Conservation (phyloP, 2,329 filamentous ascomycete genomes). For the Fusarium heterosporum region DNA sequence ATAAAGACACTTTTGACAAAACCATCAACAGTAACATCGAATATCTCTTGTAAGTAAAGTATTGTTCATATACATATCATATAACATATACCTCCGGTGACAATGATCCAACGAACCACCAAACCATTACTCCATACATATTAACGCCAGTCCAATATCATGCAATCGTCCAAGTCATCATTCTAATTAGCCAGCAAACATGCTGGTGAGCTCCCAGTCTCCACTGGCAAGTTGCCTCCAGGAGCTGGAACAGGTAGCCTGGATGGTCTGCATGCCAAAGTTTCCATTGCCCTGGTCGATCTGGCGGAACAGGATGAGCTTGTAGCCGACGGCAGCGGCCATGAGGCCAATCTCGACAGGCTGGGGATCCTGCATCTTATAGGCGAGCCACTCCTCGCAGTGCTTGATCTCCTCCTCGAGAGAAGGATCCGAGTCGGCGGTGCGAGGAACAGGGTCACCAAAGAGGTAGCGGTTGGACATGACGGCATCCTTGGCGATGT, state of each 20-base stretch:
- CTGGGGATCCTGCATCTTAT: conserved; percentile 48
- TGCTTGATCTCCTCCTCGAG: conserved; percentile 46
- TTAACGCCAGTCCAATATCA: conserved; percentile 31
- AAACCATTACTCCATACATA: conserved; percentile 36
- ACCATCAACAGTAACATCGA: too few relatives aligned
- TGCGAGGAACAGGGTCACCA: conserved; percentile 41
- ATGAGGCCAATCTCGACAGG: conserved; percentile 47
- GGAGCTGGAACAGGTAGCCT: conserved; percentile 46
- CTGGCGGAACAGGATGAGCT: conserved; percentile 44
- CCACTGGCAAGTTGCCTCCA: conserved; percentile 47
- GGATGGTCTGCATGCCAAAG: conserved; percentile 40
- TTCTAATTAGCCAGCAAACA: conserved; percentile 41
- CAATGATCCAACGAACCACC: conserved; percentile 11
- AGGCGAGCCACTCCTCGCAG: conserved; percentile 47
- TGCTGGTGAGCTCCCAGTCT: conserved; percentile 47
- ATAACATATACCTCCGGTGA: conserved; percentile 14
- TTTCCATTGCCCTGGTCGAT: conserved; percentile 40
- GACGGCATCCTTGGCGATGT: conserved; percentile 46
- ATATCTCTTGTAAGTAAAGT: not conserved
- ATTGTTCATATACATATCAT: conserved; percentile 3
- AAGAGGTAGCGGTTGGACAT: conserved; percentile 48
- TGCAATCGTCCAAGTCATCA: conserved; percentile 18
- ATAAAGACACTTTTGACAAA: too few relatives aligned
- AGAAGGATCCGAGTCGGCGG: conserved; percentile 45
- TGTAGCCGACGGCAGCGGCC: conserved; percentile 46